Conservation (phyloP, 257 asterid species). For the Scutellaria barbata region DNA sequence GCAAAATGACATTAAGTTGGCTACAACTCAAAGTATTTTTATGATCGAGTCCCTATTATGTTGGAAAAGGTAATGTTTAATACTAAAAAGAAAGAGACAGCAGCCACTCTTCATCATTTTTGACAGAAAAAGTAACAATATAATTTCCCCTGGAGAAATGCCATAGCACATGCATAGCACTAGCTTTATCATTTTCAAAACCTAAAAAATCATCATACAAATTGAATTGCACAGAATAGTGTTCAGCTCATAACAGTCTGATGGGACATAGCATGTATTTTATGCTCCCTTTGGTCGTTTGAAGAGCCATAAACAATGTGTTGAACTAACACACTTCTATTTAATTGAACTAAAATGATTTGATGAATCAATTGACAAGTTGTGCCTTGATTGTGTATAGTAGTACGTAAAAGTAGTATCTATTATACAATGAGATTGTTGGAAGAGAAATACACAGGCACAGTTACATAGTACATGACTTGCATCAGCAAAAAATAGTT, state of each 20-base stretch:
- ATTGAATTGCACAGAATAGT: slow-evolving; percentile 36
- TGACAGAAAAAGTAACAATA: slow-evolving; percentile 32
- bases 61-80: slow-evolving; percentile 46
- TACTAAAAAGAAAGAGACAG: slow-evolving; percentile 41
- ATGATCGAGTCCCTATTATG: slow-evolving; percentile 51
- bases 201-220: slow-evolving; percentile 36
- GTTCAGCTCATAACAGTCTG: slow-evolving; percentile 29
- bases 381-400: not conserved
- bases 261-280: slow-evolving; percentile 34
- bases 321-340: not conserved
- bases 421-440: not conserved
- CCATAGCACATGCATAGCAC: slow-evolving; percentile 57
- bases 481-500: slow-evolving; percentile 6
- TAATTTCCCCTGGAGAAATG: slow-evolving; percentile 34
- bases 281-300: slow-evolving; percentile 26
- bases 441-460: not conserved
- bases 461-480: not conserved
- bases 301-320: slow-evolving; percentile 36
- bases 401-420: too few relatives aligned
- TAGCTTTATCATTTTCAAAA: slow-evolving; percentile 35
- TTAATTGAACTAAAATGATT: not conserved
- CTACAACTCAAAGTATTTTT: slow-evolving; percentile 33
- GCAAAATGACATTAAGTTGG: slow-evolving; percentile 35
- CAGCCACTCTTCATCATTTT: slow-evolving; percentile 40
- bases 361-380: not conserved